phyloP scores from a whole-genome alignment of 257 asterid genomes.

The Solanum medicagineum region DNA sequence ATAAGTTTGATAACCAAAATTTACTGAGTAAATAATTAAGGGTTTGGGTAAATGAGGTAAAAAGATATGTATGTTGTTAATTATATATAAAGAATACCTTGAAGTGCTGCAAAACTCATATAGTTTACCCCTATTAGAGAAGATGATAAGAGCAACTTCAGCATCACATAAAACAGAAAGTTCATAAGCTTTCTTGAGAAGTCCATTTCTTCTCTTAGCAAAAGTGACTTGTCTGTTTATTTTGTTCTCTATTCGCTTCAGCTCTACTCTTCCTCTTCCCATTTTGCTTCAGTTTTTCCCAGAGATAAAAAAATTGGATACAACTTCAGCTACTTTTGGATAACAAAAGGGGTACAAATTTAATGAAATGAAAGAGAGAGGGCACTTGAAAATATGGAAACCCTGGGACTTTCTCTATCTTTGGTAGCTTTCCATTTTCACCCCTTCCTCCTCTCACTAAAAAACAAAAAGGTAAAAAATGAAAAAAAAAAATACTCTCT shows the following conservation, averaged over 20 bases:
- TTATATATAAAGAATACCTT: background rate
- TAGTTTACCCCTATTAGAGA: constrained; percentile 24
- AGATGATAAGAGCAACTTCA: constrained; percentile 25
- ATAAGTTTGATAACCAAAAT: background rate
- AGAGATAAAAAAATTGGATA: background rate
- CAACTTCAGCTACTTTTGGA: constrained; percentile 6
- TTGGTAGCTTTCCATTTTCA: constrained; percentile 5
- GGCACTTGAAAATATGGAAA: constrained; percentile 8
- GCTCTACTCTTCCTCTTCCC: constrained; percentile 13
- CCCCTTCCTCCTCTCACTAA: background rate
- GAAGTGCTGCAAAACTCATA: constrained; percentile 28
- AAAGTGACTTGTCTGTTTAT: constrained; percentile 29
- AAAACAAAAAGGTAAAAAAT: background rate
- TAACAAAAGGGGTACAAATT: background rate
- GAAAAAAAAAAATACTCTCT: background rate
- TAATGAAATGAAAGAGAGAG: constrained; percentile 1
- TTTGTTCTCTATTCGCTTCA: constrained; percentile 26
- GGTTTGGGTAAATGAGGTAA: background rate
- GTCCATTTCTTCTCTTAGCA: constrained; percentile 33
- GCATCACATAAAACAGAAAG: constrained; percentile 26
- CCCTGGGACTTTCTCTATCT: constrained; percentile 10
- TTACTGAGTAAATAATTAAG: background rate
- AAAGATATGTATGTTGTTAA: background rate
- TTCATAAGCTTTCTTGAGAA: constrained; percentile 24
- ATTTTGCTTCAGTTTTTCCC: background rate